Conservation (phyloP, 2,329 filamentous ascomycete genomes). For the Cladophialophora immunda region DNA sequence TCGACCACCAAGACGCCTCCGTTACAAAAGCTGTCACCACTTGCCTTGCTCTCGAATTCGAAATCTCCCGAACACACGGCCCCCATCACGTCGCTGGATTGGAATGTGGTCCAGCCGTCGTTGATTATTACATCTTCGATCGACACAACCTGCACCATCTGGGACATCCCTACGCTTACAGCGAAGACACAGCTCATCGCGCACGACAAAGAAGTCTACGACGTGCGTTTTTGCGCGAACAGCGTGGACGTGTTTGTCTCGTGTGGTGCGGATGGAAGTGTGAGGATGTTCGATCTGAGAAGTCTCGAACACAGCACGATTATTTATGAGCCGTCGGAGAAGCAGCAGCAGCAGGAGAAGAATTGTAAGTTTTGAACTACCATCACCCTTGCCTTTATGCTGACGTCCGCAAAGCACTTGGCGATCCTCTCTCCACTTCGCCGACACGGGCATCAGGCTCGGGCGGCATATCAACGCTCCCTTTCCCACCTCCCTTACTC, state of each 20-base stretch:
- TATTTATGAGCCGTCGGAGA: conserved; percentile 96
- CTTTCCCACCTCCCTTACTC: conserved; percentile 71
- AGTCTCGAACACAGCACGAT: conserved; percentile 98
- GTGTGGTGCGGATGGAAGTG: conserved; percentile 95
- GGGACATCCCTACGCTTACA: conserved; percentile 97
- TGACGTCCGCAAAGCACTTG: conserved; percentile 27
- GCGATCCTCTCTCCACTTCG: conserved; percentile 36
- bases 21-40: conserved; percentile 84
- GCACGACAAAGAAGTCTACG: conserved; percentile 98
- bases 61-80: conserved; percentile 99
- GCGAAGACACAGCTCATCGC: conserved; percentile 98
- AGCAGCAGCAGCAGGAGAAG: conserved; percentile 67
- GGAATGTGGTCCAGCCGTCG: conserved; percentile 96
- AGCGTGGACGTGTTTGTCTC: conserved; percentile 99
- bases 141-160: conserved; percentile 98
- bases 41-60: conserved; percentile 93
- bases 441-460: conserved; percentile 34
- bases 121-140: conserved; percentile 99
- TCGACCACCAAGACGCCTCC: conserved; percentile 67
- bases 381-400: conserved; percentile 26
- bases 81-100: conserved; percentile 93
- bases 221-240: conserved; percentile 92
- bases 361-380: conserved; percentile 69
- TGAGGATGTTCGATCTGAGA: conserved; percentile 97
- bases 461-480: conserved; percentile 25